A percentile compares a stretch with the other conserved stretches of the same genome.
These are phyloP conservation scores for Schoenoplectus triqueter DNA, from an alignment of 202 grass and related monocot species.

Conservation along the genomic window DNA sequence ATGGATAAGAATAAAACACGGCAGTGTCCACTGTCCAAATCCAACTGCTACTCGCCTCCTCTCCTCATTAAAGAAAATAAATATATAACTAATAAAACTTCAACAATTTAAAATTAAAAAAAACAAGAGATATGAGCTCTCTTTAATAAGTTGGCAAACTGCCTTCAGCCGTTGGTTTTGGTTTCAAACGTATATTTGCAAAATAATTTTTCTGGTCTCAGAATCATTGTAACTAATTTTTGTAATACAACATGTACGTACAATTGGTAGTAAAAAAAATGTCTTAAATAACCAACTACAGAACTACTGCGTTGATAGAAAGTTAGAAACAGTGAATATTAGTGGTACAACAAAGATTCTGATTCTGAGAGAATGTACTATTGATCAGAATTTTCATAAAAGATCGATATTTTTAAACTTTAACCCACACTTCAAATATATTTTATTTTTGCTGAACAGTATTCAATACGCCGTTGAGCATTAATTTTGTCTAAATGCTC, in stretches of 20 bases:
- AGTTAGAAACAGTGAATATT: slow-evolving; percentile 4
- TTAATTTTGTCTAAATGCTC: neutral
- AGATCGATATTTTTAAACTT: no score
- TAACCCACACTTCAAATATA: neutral
- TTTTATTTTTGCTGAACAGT: neutral
- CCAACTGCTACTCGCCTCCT: neutral
- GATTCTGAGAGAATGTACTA: neutral
- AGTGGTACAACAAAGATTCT: slow-evolving; percentile 17
- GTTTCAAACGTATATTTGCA: neutral
- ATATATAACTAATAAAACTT: slow-evolving; percentile 15
- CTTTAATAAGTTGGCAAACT: slow-evolving; percentile 31
- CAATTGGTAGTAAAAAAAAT: slow-evolving; percentile 17
- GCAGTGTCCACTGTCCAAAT: neutral
- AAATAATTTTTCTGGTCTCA: neutral
- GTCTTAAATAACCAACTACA: neutral
- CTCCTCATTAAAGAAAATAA: neutral
- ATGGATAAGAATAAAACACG: slow-evolving; percentile 37
- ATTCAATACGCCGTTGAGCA: neutral
- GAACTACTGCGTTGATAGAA: neutral
- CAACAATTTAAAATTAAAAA: slow-evolving; percentile 11
- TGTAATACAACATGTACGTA: neutral
- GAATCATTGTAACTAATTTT: slow-evolving; percentile 10
- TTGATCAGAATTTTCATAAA: no score
- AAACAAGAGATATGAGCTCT: slow-evolving; percentile 15
- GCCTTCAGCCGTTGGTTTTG: slow-evolving; percentile 30